A percentile compares a stretch with the other conserved stretches of the same genome.
Conservation (phyloP, 163 green algal species). For the Trebouxiophyceae sp. region DNA sequence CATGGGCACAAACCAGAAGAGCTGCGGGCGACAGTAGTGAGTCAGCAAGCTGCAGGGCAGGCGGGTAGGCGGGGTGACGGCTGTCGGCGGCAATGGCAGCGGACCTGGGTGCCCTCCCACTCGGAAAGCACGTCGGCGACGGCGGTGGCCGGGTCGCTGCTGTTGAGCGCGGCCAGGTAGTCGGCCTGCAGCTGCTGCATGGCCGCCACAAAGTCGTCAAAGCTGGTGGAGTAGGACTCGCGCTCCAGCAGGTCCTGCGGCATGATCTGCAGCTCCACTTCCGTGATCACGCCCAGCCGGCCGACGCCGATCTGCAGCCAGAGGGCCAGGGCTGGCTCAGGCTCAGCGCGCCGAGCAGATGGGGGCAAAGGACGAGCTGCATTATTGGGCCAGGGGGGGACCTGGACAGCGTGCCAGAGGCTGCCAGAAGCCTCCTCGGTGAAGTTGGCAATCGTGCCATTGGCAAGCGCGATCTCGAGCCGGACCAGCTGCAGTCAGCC, state of each 20-base stretch:
- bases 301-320: conserved; percentile 54
- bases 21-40: no score
- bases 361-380: no score
- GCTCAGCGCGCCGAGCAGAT: no score
- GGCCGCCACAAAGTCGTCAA: conserved; percentile 21
- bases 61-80: conserved; percentile 20
- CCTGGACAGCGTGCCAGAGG: no score
- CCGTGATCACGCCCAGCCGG: conserved; percentile 66
- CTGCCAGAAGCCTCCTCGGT: no score
- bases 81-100: conserved; percentile 53
- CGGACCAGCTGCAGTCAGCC: no score
- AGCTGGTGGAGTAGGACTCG: conserved; percentile 21
- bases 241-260: conserved; percentile 42
- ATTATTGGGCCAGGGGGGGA: no score
- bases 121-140: conserved; percentile 22
- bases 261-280: conserved; percentile 62
- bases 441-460: no score
- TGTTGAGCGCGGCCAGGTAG: conserved; percentile 28
- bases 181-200: conserved; percentile 42
- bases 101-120: conserved; percentile 44
- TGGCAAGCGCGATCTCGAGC: no score
- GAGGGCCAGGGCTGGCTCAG: no score
- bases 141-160: conserved; percentile 1
- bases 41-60: conserved; percentile 30
- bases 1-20: conserved; percentile 53